Percentiles rank a stretch among this genome's conserved stretches.
Conservation (phyloP, 306 rosid species). For the Carpinus viminea region DNA sequence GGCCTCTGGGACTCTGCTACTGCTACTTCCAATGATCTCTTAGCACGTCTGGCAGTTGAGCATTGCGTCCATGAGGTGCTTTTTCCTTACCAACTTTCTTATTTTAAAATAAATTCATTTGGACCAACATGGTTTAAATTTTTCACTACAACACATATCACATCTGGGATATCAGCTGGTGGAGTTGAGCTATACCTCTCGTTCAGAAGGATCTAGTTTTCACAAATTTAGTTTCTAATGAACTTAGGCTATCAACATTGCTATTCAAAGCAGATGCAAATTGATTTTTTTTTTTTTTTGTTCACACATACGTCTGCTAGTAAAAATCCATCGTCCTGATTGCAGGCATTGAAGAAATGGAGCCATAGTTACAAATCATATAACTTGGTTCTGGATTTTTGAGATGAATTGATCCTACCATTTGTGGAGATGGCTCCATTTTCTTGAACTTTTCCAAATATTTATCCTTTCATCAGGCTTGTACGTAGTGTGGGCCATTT, state of each 20-base stretch:
- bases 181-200: neutral
- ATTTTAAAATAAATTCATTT: neutral
- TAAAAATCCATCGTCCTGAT: neutral
- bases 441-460: neutral
- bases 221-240: neutral
- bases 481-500: neutral
- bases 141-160: no score
- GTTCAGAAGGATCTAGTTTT: neutral
- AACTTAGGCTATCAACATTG: neutral
- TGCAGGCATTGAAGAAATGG: neutral
- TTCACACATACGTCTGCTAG: neutral
- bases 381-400: neutral
- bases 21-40: slow-evolving; percentile 70
- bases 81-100: slow-evolving; percentile 13
- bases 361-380: neutral
- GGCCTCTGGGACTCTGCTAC: slow-evolving; percentile 92
- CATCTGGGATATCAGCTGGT: neutral
- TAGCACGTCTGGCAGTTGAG: slow-evolving; percentile 79
- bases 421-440: neutral
- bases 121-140: neutral
- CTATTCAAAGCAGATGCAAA: neutral
- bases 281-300: neutral
- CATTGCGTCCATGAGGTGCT: slow-evolving; percentile 90
- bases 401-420: neutral
- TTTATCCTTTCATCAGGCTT: neutral